Base-by-base conservation (phyloP, 2,329 filamentous ascomycete species). In the Calonectria honghensis region DNA sequence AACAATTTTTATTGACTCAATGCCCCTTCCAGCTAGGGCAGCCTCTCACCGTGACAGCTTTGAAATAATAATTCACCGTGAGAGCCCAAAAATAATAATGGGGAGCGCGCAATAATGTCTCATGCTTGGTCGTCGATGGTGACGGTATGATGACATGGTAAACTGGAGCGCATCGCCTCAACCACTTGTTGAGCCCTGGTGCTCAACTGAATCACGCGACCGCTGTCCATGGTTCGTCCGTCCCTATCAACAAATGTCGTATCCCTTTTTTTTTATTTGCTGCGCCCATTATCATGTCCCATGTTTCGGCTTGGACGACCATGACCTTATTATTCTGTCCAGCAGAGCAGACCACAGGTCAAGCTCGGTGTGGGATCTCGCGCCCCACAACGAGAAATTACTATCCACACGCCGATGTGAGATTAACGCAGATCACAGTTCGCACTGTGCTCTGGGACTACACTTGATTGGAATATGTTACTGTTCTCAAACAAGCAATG, bases 301-400 rank as follows among this genome's bases (percentile, higher is more conserved):
- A 35, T 57, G 52, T 32, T 35, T 64, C 14, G 31, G 37, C 35
- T 48, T 24, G 45, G 45, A 48, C 10, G 45, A 48, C 45, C 45
- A 48, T 48, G 45, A 48, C 45, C 45, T 48, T 48, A 48, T 48
- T 48, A 24, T 48, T 48, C 10, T 48, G 45, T 48, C 45, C 45
- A 48, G 20, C 45, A 24, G 13, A n/a, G 9, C 45, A 48, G 45
- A 48, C 45, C 45, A 48, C 13, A 48, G 45, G 20, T 48, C 45
- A 48, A 48, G 45, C n/a, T 48, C 41, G 41, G 45, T 24, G 45
- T 39, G 20, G n/a, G 68, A 73, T 68, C 51, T 72, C n/a, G 24
- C 3, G 45, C 20, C 45, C 45, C 45, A 24, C 45, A 24, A 10
- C 3, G 4, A 5, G n/a, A 48, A 20, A 24, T 24, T 48, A 3